These are phyloP conservation scores for Sporothrix protearum DNA, from an alignment of 2,329 filamentous ascomycete species.

Conservation along the genomic window DNA sequence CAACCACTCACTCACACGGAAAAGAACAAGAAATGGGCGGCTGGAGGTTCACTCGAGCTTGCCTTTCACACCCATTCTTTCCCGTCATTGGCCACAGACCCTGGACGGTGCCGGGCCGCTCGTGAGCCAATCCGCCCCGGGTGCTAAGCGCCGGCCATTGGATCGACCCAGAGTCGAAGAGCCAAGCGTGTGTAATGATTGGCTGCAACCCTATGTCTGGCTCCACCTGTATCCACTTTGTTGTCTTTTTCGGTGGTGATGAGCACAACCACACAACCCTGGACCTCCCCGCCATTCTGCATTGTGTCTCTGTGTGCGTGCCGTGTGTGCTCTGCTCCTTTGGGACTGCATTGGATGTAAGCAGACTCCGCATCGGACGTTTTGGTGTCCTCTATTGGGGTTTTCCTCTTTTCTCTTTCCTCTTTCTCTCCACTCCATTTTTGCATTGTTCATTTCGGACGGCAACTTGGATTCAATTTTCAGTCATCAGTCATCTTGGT, in stretches of 20 bases:
- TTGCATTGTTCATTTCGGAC: neutral
- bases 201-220: neutral
- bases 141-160: constrained; percentile 27
- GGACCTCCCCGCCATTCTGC: neutral
- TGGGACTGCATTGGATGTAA: constrained; percentile 9
- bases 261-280: neutral
- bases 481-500: too few relatives aligned
- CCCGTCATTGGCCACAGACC: constrained; percentile 42
- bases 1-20: neutral
- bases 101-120: constrained; percentile 35
- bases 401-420: neutral
- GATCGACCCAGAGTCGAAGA: neutral
- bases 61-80: neutral
- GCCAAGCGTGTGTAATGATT: constrained; percentile 9
- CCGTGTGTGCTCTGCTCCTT: constrained; percentile 8
- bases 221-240: neutral
- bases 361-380: neutral
- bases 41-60: neutral
- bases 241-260: neutral
- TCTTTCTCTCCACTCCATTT: neutral
- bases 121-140: constrained; percentile 26
- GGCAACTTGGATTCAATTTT: neutral
- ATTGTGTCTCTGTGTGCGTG: neutral
- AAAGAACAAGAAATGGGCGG: neutral
- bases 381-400: neutral